Evolutionary conservation across 305 asterid genomes (phyloP).

Genomic region (Fraxinus latifolia): DNA sequence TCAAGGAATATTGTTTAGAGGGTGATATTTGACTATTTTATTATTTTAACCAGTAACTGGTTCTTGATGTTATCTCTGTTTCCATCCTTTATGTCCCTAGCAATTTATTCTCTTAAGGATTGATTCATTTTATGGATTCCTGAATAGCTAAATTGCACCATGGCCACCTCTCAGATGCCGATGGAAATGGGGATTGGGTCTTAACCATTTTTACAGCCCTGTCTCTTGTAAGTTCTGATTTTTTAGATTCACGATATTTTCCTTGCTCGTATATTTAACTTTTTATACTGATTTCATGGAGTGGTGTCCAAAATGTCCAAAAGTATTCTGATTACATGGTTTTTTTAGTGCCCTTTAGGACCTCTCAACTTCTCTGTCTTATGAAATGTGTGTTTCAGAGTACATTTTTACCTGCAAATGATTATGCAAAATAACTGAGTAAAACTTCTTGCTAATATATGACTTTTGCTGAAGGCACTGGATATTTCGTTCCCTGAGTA

Average conservation of each 20-base stretch:
- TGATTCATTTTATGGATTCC: conserved; percentile 23
- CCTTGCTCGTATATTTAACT: not conserved
- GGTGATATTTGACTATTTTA: not conserved
- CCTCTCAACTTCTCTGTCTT: conserved; percentile 11
- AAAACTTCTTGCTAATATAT: not conserved
- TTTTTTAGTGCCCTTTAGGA: not conserved
- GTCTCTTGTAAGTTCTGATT: conserved; percentile 64
- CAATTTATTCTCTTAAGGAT: conserved; percentile 23
- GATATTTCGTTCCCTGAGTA: not conserved
- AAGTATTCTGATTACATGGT: not conserved
- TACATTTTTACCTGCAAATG: conserved; percentile 6
- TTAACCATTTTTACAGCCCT: conserved; percentile 85
- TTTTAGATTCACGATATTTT: not conserved
- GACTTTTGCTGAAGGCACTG: not conserved
- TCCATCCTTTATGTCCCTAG: conserved; percentile 7
- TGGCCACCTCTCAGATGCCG: conserved; percentile 88
- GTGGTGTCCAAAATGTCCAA: not conserved
- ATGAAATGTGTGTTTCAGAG: conserved; percentile 7
- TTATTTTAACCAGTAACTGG: not conserved
- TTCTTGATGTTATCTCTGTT: not conserved
- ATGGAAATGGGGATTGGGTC: conserved; percentile 98
- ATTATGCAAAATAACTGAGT: not conserved
- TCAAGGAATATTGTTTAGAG: not conserved
- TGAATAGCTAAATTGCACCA: conserved; percentile 80
- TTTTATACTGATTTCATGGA: not conserved